Evolutionary conservation across 768 basidiomycete species (phyloP), one percentile per base, ranked within the genome.

Genomic region (Suillus cothurnatus): DNA sequence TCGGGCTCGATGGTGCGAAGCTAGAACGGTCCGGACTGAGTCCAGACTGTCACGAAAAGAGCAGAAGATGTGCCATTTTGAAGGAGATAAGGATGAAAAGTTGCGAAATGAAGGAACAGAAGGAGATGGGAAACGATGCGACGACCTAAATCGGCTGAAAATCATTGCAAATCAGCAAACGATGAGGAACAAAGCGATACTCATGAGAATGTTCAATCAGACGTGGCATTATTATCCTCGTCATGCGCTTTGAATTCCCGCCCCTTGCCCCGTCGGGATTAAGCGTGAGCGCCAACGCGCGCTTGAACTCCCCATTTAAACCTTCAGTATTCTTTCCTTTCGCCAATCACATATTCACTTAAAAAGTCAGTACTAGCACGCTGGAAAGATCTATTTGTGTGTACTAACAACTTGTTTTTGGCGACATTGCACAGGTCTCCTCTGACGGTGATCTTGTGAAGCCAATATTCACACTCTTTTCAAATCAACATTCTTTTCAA

Each of bases 391-490:
- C 6, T 28, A 41, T 58, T 12, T 15, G 57, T 38, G 5, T 28
- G 11, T 7, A 23, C 58, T 38, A 38, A 38, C 23, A 28, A 39
- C 36, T 4, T 59, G 21, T 4, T 36, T 26, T 19, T 11, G 34
- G 53, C 43, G 45, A 19, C 41, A 45, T 26, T 17, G 23, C 39
- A 36, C 26, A 41, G 39, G 6, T 59, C 26, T 8, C 11, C 38
- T 28, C 17, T 39, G 57, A 28, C 38, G 17, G 38, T 23, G 63
- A 19, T 28, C 63, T 62, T 23, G 38, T 31, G 53, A 36, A 66
- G 57, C 15, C 61, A 38, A 60, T 45, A 61, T 61, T 57, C 61
- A 64, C 79, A 32, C 68, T 76, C 78, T 0, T 78, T 80, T 76
- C 62, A n/a, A 55, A 59, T 59, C 41, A 61, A 73, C 34, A 1